These are phyloP conservation scores for Tulasnella calospora DNA, from an alignment of 768 basidiomycete genomes.

Conservation along the genomic window DNA sequence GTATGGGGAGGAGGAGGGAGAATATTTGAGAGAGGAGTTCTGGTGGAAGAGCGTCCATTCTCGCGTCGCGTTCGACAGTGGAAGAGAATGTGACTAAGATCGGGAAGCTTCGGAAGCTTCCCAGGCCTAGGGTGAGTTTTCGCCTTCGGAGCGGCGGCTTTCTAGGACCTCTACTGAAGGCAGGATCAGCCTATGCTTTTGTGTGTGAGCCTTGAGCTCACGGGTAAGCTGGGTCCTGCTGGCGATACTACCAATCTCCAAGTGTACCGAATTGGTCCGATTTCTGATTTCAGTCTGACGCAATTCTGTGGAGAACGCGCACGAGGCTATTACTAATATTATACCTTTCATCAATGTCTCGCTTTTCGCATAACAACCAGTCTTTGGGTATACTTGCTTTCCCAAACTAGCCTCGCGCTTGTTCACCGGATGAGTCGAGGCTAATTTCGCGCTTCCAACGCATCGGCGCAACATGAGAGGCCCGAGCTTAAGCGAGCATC, in stretches of 20 bases:
- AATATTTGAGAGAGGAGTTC: not conserved
- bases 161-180: no score
- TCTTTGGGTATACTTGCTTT: not conserved
- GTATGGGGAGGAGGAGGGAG: not conserved
- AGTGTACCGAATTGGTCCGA: no score
- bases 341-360: no score
- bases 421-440: not conserved
- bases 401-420: not conserved
- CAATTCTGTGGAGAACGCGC: no score
- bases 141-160: not conserved
- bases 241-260: no score
- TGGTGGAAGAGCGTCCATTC: not conserved
- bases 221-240: no score
- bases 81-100: not conserved
- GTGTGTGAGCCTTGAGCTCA: no score
- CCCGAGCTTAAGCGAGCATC: not conserved
- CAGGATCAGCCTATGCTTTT: no score
- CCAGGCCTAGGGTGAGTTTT: not conserved
- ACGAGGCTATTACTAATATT: no score
- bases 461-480: not conserved
- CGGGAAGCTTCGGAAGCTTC: not conserved
- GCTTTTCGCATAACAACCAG: no score
- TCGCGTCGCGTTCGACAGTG: not conserved
- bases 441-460: not conserved
- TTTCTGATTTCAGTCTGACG: no score